Base-by-base conservation (phyloP, 176 grass and related monocot species). In the Pharus latifolius region DNA sequence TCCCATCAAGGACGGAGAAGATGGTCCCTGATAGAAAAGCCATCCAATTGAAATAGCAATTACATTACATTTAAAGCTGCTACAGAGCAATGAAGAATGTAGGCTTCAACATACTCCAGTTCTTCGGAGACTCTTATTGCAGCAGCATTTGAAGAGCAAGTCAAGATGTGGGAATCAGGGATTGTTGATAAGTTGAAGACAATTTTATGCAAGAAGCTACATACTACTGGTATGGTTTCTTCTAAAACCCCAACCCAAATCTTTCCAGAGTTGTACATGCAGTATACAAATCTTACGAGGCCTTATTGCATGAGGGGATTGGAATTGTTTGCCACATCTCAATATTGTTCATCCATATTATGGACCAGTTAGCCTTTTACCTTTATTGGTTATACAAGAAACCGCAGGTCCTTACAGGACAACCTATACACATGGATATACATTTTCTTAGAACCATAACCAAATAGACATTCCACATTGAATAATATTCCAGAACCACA, bases 1-100 rank as follows among this genome's bases (percentile, higher is more conserved):
- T 49, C 72, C 80, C 56, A 82, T 91, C 78, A 84, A 88, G 78
- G 89, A 92, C 41, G 89, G 89, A 14, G 74, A 87, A 28, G 89
- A 92, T 67, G 89, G 89, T 17, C 81, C 85, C 2, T 88, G 81
- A 87, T n/a, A n/a, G n/a, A 5, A 49, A 18, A 16, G 18, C 45
- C 37, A 26, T 62, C 14, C 10, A 2, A 44, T 19, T 49, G 72
- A 18, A 40, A 3, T 3, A 7, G 14, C 55, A 37, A 22, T 13
- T 49, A 37, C 24, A 27, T 11, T 15, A 11, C 33, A n/a, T n/a
- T n/a, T n/a, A 38, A 38, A 38, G 8, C 9, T 38, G 35, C 9
- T 9, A 38, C 35, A 9, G 6, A 5, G 35, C 4, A 9, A 38
- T 38, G 35, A 38, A 38, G 35, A 38, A 5, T 38, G 35, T 5